Evolutionary conservation across 257 asterid genomes (phyloP).

Genomic region (Nicotiana tabacum): DNA sequence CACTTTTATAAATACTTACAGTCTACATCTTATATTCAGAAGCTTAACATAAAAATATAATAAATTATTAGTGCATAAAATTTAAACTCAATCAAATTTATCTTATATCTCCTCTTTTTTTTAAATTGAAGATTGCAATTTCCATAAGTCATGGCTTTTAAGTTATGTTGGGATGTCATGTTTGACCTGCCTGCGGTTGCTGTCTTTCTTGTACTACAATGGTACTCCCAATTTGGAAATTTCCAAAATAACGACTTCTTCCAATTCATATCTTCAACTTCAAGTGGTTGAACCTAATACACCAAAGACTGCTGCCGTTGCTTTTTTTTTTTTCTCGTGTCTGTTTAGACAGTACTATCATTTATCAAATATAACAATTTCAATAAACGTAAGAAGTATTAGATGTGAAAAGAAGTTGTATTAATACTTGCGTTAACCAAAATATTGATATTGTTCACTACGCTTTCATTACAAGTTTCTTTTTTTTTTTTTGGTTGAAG

Average conservation of each 20-base stretch:
- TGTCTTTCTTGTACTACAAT: neutral
- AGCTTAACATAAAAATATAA: no score
- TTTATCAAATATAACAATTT: no score
- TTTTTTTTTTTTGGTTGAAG: neutral
- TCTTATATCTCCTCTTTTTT: neutral
- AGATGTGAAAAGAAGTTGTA: no score
- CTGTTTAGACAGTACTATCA: no score
- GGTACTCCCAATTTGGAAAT: neutral
- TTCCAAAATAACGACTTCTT: neutral
- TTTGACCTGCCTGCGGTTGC: constrained; percentile 4
- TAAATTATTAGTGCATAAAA: no score
- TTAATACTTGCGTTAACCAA: no score
- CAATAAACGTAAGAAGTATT: no score
- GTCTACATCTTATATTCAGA: no score
- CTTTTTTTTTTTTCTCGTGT: no score
- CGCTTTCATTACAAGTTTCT: neutral
- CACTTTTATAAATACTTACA: no score
- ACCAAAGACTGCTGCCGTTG: neutral
- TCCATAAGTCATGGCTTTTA: neutral
- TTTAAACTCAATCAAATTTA: no score
- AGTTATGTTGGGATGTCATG: neutral
- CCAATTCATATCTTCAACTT: neutral
- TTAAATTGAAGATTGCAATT: neutral
- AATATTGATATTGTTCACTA: no score
- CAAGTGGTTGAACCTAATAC: neutral